Base-by-base conservation (phyloP, 306 rosid species). In the Calophaca sinica region DNA sequence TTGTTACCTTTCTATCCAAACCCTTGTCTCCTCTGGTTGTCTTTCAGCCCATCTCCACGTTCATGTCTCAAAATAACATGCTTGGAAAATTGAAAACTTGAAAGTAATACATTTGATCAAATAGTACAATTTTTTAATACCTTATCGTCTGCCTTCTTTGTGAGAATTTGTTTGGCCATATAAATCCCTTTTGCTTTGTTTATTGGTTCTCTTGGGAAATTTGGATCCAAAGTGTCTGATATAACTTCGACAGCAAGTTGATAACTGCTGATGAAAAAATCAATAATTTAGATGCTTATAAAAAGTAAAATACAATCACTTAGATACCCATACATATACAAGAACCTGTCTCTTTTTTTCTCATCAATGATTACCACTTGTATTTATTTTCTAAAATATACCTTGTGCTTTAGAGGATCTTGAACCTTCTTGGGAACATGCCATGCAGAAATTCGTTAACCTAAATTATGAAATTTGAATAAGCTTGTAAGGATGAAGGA, bases 351-450 rank as follows among this genome's bases (percentile, higher is more conserved):
- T 62, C 8, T 39, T 54, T 12, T 9, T 41, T 11, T 10, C 26
- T 52, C 9, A 70, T 53, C 63, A 15, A 15, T 35, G 50, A 31
- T 15, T 53, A 9, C 51, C 75, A 36, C 51, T 15, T 52, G 7
- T 15, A 53, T 9, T 6, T 20, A 20, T 51, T 14, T 52, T 15
- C 36, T 26, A 10, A 51, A 31, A 6, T 35, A 41, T 3, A 69
- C 36, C 9, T 26, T 69, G 36, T 38, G 48, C 74, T 54, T 54
- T 20, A 6, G 64, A 39, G 64, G 65, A 70, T 6, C 57, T 4
- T 45, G 59, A 45, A 7, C 58, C 59, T 46, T 72, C 33, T 58
- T 58, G 4, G 20, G 11, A 73, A 58, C 55, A 29, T 41, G 38
- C 9, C 13, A 4, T 6, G 38, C 2, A 12, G 12, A 41, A 4